These are phyloP conservation scores for Paramecium octaurelia DNA, from an alignment of 73 alveolate genomes.

Conservation along the genomic window DNA sequence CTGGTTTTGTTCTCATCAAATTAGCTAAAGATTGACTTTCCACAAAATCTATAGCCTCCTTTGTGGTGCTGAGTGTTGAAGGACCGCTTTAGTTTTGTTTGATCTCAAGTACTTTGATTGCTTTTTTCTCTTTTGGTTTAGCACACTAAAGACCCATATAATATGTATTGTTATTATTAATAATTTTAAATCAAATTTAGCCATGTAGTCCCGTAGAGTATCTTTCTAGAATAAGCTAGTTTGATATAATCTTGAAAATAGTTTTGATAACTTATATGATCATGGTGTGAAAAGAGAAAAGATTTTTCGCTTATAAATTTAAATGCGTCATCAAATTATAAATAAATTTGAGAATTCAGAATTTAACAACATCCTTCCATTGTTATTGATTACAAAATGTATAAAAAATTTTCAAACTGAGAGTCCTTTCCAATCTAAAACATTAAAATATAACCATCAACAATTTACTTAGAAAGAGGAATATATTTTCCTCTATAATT, in stretches of 20 bases:
- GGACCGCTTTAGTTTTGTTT: background rate
- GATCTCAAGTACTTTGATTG: background rate
- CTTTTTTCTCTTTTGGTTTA: background rate
- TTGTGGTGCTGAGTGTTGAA: background rate
- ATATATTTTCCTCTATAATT: too few species aligned
- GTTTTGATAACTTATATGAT: background rate
- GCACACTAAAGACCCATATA: background rate
- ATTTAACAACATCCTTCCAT: conserved; percentile 3
- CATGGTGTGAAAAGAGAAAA: background rate
- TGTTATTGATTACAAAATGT: conserved; percentile 44
- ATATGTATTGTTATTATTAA: background rate
- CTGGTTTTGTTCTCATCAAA: conserved; percentile 15
- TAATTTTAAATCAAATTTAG: background rate
- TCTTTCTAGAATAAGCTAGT: background rate
- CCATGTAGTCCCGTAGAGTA: background rate
- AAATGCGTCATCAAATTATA: conserved; percentile 40
- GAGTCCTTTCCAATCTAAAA: background rate
- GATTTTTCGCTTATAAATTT: conserved; percentile 32
- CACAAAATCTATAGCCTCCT: conserved; percentile 15
- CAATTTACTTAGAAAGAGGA: background rate
- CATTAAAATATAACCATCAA: background rate
- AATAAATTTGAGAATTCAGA: background rate
- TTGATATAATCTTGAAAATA: background rate
- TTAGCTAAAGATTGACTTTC: background rate
- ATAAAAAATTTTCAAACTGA: conserved; percentile 43